Percentiles rank a stretch among this genome's conserved stretches.
Conservation (phyloP, 177 flowering plant species). For the Vitis hybrid region DNA sequence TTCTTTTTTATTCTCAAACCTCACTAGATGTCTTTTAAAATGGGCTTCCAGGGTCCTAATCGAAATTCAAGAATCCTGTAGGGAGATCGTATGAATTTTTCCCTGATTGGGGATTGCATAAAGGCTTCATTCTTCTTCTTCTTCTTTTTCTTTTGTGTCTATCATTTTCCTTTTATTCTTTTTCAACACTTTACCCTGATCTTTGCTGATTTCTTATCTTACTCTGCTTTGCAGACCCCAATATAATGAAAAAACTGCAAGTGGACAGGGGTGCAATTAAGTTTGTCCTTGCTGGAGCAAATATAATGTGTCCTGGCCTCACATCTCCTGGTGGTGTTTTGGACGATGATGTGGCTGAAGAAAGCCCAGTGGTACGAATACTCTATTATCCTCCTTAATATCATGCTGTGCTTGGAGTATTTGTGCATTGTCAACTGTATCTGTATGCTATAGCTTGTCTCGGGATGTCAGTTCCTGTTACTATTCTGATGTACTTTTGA, state of each 20-base stretch:
- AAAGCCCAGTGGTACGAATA: constrained; percentile 84
- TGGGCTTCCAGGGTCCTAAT: background rate
- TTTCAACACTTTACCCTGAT: too few relatives aligned
- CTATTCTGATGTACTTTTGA: background rate
- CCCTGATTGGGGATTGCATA: too few relatives aligned
- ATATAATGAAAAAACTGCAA: constrained; percentile 91
- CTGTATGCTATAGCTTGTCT: background rate
- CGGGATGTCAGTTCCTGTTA: too few relatives aligned
- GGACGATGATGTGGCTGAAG: constrained; percentile 90
- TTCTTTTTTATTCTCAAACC: background rate
- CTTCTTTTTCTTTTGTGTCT: background rate
- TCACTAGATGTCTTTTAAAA: background rate
- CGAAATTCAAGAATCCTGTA: background rate
- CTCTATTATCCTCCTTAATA: background rate
- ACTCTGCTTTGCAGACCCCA: constrained; percentile 65
- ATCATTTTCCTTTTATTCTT: too few relatives aligned
- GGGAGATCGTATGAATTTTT: background rate
- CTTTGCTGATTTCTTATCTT: background rate
- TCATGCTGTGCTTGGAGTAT: background rate
- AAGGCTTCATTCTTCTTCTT: background rate
- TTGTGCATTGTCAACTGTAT: background rate
- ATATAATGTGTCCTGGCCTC: constrained; percentile 99
- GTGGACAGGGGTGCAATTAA: constrained; percentile 97
- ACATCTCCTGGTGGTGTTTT: constrained; percentile 96
- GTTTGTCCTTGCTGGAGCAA: constrained; percentile 97